These are phyloP conservation scores for Lactarius evosmus DNA, from an alignment of 768 basidiomycete genomes.

Conservation along the genomic window DNA sequence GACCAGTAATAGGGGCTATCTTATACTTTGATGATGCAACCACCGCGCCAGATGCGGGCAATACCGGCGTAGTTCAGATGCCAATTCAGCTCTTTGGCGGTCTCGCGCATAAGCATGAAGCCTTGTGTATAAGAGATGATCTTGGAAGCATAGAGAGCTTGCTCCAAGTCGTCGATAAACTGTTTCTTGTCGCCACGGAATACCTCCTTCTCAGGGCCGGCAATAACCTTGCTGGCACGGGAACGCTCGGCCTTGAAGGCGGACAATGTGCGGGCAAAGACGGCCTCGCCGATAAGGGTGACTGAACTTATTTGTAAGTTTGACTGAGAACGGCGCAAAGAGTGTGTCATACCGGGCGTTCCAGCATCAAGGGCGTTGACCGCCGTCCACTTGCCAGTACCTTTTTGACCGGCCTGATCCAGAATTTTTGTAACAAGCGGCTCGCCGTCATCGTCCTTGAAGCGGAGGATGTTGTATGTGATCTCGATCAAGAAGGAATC, in stretches of 20 bases:
- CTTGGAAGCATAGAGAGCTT: slow-evolving; percentile 98
- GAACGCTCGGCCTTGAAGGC: slow-evolving; percentile 94
- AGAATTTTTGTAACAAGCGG: slow-evolving; percentile 92
- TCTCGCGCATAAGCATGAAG: slow-evolving; percentile 99
- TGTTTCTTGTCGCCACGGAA: slow-evolving; percentile 98
- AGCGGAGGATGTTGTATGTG: slow-evolving; percentile 93
- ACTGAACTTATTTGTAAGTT: slow-evolving; percentile 46
- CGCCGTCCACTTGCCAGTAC: slow-evolving; percentile 99
- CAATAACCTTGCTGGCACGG: slow-evolving; percentile 86
- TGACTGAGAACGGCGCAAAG: slow-evolving; percentile 3
- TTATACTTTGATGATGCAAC: slow-evolving; percentile 91
- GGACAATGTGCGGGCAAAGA: slow-evolving; percentile 97
- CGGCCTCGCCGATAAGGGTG: slow-evolving; percentile 98
- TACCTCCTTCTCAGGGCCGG: slow-evolving; percentile 86
- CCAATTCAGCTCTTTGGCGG: slow-evolving; percentile 91
- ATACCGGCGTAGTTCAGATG: slow-evolving; percentile 97
- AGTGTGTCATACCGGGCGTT: slow-evolving; percentile 57
- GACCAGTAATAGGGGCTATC: not conserved
- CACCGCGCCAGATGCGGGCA: slow-evolving; percentile 99
- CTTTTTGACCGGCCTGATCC: slow-evolving; percentile 97
- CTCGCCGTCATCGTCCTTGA: slow-evolving; percentile 92
- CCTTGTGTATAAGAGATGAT: slow-evolving; percentile 99
- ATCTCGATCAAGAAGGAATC: slow-evolving; percentile 99
- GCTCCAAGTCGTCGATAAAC: slow-evolving; percentile 99
- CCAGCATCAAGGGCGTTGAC: slow-evolving; percentile 94